Percentiles rank a stretch among this genome's conserved stretches.
phyloP scores from a whole-genome alignment of 2,329 filamentous ascomycete genomes.

The Mollisia scopiformis region DNA sequence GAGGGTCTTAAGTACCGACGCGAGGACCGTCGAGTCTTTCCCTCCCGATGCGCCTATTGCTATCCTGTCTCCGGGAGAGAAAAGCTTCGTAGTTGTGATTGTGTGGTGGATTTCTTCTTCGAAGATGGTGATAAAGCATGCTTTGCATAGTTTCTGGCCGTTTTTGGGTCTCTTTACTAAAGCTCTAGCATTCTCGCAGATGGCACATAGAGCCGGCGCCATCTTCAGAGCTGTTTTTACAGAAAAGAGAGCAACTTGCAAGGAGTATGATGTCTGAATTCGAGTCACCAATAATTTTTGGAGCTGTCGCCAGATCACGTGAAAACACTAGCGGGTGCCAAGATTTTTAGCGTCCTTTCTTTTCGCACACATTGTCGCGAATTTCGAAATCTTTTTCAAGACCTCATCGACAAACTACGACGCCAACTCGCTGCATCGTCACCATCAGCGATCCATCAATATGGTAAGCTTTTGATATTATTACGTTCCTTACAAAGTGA shows the following conservation, averaged over 20 bases:
- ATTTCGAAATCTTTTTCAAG: not conserved
- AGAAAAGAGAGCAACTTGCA: not conserved
- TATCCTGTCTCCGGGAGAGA: conserved; percentile 79
- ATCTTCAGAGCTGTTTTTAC: conserved; percentile 40
- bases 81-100: conserved; percentile 80
- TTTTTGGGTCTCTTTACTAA: conserved; percentile 95
- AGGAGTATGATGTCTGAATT: not conserved
- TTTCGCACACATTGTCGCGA: conserved; percentile 4
- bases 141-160: conserved; percentile 87
- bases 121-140: conserved; percentile 85
- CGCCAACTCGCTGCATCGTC: conserved; percentile 15
- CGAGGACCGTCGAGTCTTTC: conserved; percentile 96
- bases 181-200: conserved; percentile 77
- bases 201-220: conserved; percentile 76
- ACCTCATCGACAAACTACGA: conserved; percentile 17
- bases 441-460: conserved; percentile 44
- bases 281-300: not conserved
- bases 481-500: conserved; percentile 30
- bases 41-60: conserved; percentile 96
- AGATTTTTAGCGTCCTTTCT: conserved; percentile 9
- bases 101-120: conserved; percentile 95
- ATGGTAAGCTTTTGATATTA: conserved; percentile 61
- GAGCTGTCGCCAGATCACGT: not conserved
- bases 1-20: conserved; percentile 90
- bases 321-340: conserved; percentile 4